Evolutionary conservation across 768 basidiomycete species (phyloP), one percentile per base, ranked within the genome.

Genomic region (Lentinula boryana): DNA sequence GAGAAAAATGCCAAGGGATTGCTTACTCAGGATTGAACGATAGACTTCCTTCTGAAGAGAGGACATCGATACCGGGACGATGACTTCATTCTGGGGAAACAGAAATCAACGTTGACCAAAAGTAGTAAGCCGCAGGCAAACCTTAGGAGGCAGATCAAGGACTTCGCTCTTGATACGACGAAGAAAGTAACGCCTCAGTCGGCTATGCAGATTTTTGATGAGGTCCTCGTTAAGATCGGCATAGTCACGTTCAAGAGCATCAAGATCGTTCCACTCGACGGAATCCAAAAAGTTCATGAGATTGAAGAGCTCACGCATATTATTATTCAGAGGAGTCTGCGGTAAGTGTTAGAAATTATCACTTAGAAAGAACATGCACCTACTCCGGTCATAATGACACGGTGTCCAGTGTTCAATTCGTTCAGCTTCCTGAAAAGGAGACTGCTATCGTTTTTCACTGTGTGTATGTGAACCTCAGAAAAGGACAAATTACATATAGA

Each of bases 271-370:
- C 92, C 92, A 93, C 63, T 89, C 78, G 12, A 73, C 65, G 5
- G 89, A 84, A 69, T 95, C 92, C 16, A 98, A 82, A 76, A 98
- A 98, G 70, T 94, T 92, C 87, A 99, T 94, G 46, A 99, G 80
- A 71, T 95, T 98, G 79, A 98, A 96, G 27, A 99, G 74, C 73
- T 99, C 97, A 51, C 93, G 83, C 23, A 99, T 89, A 69, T 98
- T 98, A 77, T 98, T 98, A 73, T 98, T 98, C 61, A 98, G 72
- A 0, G 96, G 96, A 0, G 97, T 98, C 82, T 93, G 61, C 18
- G 40, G 8, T 41, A 41, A 18, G 44, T 21, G 44, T 58, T 7
- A 43, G 50, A 51, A 31, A 54, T 56, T 23, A 15, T 5, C 23
- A 36, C 43, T 4, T 32, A n/a, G 16, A 18, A 49, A 64, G 23